These are phyloP conservation scores for Macadamia tetraphylla DNA, from an alignment of 164 flowering plant species.

Conservation along the genomic window DNA sequence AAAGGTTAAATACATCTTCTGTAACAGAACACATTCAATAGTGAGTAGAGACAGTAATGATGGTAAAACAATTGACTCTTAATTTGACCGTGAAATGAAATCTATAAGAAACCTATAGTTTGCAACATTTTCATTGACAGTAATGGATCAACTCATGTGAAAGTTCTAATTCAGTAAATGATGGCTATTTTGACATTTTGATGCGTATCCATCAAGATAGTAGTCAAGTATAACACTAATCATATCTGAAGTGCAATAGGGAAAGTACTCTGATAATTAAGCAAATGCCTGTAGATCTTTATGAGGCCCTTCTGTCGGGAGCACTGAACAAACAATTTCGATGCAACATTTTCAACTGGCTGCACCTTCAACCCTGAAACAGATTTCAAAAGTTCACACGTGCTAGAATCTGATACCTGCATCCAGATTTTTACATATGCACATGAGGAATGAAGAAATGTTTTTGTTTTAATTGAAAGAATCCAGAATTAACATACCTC, in stretches of 20 bases:
- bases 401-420: conserved; percentile 82
- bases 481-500: conserved; percentile 48
- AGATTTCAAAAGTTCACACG: conserved; percentile 87
- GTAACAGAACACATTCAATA: conserved; percentile 23
- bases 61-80: neutral
- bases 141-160: neutral
- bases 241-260: conserved; percentile 1
- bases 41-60: neutral
- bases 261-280: conserved; percentile 75
- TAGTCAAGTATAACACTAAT: neutral
- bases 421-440: conserved; percentile 1
- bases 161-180: neutral
- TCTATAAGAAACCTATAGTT: too few species aligned
- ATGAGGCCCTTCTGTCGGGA: conserved; percentile 95
- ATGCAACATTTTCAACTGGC: conserved; percentile 92
- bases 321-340: conserved; percentile 95
- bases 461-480: neutral
- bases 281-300: conserved; percentile 94
- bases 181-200: too few species aligned
- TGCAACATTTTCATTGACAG: too few species aligned
- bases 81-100: too few species aligned
- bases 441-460: neutral
- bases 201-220: too few species aligned
- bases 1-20: conserved; percentile 95
- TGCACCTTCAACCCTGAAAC: conserved; percentile 79